Percentiles rank a stretch among this genome's conserved stretches.
Evolutionary conservation across 768 basidiomycete species (phyloP).

Genomic region (Suillus hirtellus): DNA sequence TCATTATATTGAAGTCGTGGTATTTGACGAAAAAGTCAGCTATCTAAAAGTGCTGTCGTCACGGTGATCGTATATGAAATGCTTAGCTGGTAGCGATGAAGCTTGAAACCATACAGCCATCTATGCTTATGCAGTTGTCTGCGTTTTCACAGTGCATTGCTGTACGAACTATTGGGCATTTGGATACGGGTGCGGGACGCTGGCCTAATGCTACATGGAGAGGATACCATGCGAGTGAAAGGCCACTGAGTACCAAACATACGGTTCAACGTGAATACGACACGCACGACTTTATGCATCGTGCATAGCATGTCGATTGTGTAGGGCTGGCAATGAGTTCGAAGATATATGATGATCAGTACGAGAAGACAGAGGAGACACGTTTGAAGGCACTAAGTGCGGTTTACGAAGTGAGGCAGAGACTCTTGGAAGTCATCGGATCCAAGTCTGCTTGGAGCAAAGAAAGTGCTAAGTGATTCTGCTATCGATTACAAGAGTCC

Average conservation of each 20-base stretch:
- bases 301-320: background rate
- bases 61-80: background rate
- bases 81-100: background rate
- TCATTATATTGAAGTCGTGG: background rate
- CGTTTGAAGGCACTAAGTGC: background rate
- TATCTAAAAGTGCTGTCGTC: background rate
- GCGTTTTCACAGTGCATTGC: background rate
- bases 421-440: background rate
- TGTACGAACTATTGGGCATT: background rate
- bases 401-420: background rate
- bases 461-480: background rate
- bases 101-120: background rate
- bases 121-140: background rate
- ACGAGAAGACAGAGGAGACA: background rate
- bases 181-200: background rate
- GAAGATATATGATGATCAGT: background rate
- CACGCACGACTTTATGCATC: background rate
- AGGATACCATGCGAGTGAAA: background rate
- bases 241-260: background rate
- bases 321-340: background rate
- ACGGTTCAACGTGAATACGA: background rate
- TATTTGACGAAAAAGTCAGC: constrained; percentile 1
- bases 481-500: background rate
- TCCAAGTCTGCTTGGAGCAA: background rate
- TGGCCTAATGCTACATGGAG: background rate